A percentile compares a stretch with the other conserved stretches of the same genome.
Evolutionary conservation across 495 filamentous ascomycete species (phyloP).

Genomic region (Aspergillus campestris): DNA sequence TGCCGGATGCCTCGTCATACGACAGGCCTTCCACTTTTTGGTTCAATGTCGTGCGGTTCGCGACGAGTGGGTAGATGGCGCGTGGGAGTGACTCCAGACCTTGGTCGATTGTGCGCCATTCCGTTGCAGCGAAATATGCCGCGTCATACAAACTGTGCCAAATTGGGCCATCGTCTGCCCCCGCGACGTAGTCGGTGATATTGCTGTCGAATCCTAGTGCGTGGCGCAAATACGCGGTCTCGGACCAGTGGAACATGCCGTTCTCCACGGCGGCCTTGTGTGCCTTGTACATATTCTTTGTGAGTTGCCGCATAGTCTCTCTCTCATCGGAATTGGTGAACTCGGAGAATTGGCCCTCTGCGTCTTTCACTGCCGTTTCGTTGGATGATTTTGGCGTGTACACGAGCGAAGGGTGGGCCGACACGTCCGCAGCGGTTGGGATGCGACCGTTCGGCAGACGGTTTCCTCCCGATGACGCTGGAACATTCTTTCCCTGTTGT

Average conservation of each 20-base stretch:
- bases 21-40: conserved; percentile 40
- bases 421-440: conserved; percentile 27
- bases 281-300: conserved; percentile 54
- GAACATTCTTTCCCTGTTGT: conserved; percentile 45
- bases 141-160: conserved; percentile 34
- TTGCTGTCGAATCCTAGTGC: conserved; percentile 46
- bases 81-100: conserved; percentile 50
- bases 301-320: conserved; percentile 34
- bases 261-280: conserved; percentile 40
- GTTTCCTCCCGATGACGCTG: conserved; percentile 42
- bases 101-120: conserved; percentile 59
- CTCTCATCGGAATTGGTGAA: conserved; percentile 16
- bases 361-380: conserved; percentile 26
- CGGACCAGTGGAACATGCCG: conserved; percentile 46
- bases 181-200: conserved; percentile 42
- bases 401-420: conserved; percentile 22
- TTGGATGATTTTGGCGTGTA: conserved; percentile 22
- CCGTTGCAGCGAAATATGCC: conserved; percentile 51
- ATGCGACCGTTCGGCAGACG: conserved; percentile 42
- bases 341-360: conserved; percentile 24
- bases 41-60: conserved; percentile 44
- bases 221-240: conserved; percentile 53
- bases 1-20: conserved; percentile 31
- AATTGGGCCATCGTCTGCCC: conserved; percentile 13
- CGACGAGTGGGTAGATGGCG: conserved; percentile 53